Conservation (phyloP, 192 early-diverging fungal genomes). For the Coemansia sp. region DNA sequence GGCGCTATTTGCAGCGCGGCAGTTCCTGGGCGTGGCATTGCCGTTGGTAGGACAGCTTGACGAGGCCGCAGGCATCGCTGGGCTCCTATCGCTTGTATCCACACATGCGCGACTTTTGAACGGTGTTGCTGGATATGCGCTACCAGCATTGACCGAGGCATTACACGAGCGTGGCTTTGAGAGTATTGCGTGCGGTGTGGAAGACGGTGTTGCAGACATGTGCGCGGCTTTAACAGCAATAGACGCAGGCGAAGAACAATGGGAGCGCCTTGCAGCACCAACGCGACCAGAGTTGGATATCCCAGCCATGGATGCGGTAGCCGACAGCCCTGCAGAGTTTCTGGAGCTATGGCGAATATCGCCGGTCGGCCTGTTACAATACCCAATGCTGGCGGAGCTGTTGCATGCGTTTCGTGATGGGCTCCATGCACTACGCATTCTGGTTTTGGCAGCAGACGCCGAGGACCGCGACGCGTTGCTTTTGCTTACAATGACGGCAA, state of each 20-base stretch:
- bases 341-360: constrained; percentile 36
- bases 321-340: constrained; percentile 14
- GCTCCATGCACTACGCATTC: constrained; percentile 42
- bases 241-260: constrained; percentile 6
- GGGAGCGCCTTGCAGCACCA: constrained; percentile 39
- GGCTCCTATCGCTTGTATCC: constrained; percentile 23
- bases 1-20: constrained; percentile 30
- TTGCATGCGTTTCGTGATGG: constrained; percentile 44
- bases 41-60: constrained; percentile 28
- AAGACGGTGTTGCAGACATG: constrained; percentile 13
- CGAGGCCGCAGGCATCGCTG: constrained; percentile 37
- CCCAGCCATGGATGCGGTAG: constrained; percentile 5
- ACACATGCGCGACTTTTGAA: constrained; percentile 25
- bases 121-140: constrained; percentile 28
- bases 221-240: constrained; percentile 15
- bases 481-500: constrained; percentile 37
- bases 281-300: constrained; percentile 37
- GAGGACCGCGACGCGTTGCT: constrained; percentile 10
- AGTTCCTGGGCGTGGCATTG: constrained; percentile 16
- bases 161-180: constrained; percentile 44
- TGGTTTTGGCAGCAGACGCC: constrained; percentile 43
- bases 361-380: constrained; percentile 48
- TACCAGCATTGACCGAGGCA: constrained; percentile 20
- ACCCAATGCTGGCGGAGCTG: constrained; percentile 39
- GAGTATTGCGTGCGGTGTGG: constrained; percentile 36